Evolutionary conservation across 163 green algal genomes (phyloP).

Genomic region (Scenedesmus sp.): DNA sequence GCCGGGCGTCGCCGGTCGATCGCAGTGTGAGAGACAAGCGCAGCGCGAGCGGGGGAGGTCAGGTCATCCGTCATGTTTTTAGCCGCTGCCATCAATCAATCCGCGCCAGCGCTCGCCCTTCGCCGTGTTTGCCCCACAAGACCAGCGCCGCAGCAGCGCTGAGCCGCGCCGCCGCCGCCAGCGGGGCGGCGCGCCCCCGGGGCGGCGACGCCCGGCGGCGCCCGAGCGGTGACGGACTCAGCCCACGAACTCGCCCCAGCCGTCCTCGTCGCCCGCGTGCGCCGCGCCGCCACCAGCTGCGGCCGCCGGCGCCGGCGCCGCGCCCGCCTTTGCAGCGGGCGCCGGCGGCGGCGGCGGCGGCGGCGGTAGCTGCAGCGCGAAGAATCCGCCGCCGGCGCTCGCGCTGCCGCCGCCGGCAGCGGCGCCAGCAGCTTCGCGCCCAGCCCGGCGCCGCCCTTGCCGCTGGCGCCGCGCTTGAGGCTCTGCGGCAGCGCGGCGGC

Average conservation of each 20-base stretch:
- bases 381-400: neutral
- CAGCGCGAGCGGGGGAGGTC: no score
- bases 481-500: slow-evolving; percentile 9
- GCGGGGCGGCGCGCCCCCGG: no score
- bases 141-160: neutral
- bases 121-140: neutral
- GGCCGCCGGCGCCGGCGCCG: neutral
- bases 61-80: neutral
- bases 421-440: neutral
- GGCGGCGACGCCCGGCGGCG: no score
- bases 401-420: neutral
- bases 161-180: neutral
- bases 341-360: neutral
- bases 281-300: neutral
- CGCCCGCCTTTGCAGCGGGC: neutral
- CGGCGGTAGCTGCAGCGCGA: neutral
- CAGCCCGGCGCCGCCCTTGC: neutral
- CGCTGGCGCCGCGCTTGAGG: slow-evolving; percentile 6
- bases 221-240: no score
- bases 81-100: neutral
- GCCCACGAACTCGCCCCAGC: slow-evolving; percentile 23
- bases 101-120: neutral
- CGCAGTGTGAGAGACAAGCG: no score
- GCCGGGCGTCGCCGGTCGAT: no score
- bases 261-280: neutral